Evolutionary conservation across 2,329 filamentous ascomycete genomes (phyloP), one percentile per base, ranked within the genome.

Genomic region (Penicillium nordicum): DNA sequence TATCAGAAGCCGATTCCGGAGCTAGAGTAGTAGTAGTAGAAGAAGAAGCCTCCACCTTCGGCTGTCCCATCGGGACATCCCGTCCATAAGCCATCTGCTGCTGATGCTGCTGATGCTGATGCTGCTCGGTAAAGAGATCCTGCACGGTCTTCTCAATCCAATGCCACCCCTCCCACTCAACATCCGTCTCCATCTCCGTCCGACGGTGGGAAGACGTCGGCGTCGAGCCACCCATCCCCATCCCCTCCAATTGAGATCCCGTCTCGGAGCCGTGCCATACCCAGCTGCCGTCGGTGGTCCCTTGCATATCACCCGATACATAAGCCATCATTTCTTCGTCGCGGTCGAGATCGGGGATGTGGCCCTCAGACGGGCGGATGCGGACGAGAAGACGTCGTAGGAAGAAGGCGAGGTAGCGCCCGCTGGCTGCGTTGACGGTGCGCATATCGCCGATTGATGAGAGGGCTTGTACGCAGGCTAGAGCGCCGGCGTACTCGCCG

Each of bases 311-410:
- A 0, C 88, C 89, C 30, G 89, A 93, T 1, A 89, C 85, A 66
- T 96, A 96, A 0, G 87, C 90, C 29, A 97, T 77, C 64, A 97
- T 82, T 70, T 97, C 93, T 69, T 97, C 92, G 67, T 99, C 92
- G 3, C 80, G 79, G 44, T 85, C 82, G 2, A 84, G 68, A 30
- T 72, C 72, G 3, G 66, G 67, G 0, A 70, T 63, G 1, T 74
- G 72, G 16, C 75, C 74, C 1, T 55, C 38, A 2, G 25, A 72
- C 9, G 23, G 77, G 11, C 79, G 79, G 18, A 81, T 64, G 37
- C 82, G 82, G 34, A 84, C 82, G 1, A 85, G 76, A 3, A 97
- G 74, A 6, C 80, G 79, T 4, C 85, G 84, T 6, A 93, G 74
- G 70, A 97, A 97, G 72, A 96, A 96, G 0, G 84, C 80, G 3